Percentiles rank a stretch among this genome's conserved stretches.
These are phyloP conservation scores for Anaeramoeba flamelloides DNA, from an alignment of 78 protist species.

Conservation along the genomic window DNA sequence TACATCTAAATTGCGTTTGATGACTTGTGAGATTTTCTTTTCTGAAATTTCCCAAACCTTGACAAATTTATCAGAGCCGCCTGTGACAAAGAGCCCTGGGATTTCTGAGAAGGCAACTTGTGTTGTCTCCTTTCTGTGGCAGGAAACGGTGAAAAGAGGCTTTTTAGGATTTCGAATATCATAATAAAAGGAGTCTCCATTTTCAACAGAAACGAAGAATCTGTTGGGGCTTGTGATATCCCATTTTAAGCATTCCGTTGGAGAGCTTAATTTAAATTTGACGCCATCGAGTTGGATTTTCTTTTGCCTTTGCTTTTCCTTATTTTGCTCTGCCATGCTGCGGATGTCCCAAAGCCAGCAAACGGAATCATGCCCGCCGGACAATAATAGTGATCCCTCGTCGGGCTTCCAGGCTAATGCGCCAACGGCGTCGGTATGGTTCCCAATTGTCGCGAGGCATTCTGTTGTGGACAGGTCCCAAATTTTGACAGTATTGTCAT, in stretches of 20 bases:
- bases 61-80: background rate
- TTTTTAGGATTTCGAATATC: background rate
- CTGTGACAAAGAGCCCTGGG: background rate
- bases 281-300: background rate
- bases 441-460: slow-evolving; percentile 31
- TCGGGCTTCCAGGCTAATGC: background rate
- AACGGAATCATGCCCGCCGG: background rate
- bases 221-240: background rate
- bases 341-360: background rate
- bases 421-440: slow-evolving; percentile 42
- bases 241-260: background rate
- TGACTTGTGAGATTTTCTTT: background rate
- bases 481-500: slow-evolving; percentile 48
- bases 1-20: background rate
- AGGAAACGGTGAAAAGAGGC: background rate
- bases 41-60: background rate
- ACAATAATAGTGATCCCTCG: background rate
- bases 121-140: background rate
- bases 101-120: background rate
- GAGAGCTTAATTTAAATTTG: background rate
- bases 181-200: background rate
- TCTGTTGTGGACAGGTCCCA: slow-evolving; percentile 46
- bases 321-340: too few relatives aligned
- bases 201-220: background rate
- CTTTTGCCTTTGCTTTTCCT: background rate